phyloP scores from a whole-genome alignment of 2,329 filamentous ascomycete genomes.

The Aurifilum marmelostoma region DNA sequence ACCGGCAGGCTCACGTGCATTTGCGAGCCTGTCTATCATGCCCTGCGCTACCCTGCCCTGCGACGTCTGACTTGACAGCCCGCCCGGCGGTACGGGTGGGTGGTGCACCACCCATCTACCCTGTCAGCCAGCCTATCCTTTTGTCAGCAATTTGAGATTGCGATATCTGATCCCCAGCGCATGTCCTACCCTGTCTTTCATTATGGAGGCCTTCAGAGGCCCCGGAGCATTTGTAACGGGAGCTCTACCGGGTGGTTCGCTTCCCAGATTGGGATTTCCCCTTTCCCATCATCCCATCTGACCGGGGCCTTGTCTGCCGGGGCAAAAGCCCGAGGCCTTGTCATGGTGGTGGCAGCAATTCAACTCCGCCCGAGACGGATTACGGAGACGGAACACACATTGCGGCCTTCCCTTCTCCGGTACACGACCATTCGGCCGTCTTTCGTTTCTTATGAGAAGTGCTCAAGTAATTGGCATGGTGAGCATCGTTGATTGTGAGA shows the following conservation, averaged over 20 bases:
- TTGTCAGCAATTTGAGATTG: constrained; percentile 8
- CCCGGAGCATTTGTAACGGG: constrained; percentile 12
- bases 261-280: not conserved
- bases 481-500: not conserved
- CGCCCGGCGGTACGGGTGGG: not conserved
- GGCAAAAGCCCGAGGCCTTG: not conserved
- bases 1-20: constrained; percentile 9
- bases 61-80: constrained; percentile 1
- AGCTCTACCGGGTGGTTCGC: not conserved
- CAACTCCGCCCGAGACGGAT: not conserved
- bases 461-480: not conserved
- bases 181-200: constrained; percentile 13
- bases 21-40: not conserved
- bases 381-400: not conserved
- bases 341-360: not conserved
- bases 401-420: not conserved
- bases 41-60: too few relatives aligned
- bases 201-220: not conserved
- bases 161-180: not conserved
- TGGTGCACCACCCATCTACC: not conserved
- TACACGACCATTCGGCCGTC: not conserved
- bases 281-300: not conserved
- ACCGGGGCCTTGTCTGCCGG: not conserved
- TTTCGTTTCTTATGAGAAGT: not conserved
- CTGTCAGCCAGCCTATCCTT: too few relatives aligned